These are phyloP conservation scores for Aspergillus japonicus DNA, from an alignment of 2,329 filamentous ascomycete genomes.

Conservation along the genomic window DNA sequence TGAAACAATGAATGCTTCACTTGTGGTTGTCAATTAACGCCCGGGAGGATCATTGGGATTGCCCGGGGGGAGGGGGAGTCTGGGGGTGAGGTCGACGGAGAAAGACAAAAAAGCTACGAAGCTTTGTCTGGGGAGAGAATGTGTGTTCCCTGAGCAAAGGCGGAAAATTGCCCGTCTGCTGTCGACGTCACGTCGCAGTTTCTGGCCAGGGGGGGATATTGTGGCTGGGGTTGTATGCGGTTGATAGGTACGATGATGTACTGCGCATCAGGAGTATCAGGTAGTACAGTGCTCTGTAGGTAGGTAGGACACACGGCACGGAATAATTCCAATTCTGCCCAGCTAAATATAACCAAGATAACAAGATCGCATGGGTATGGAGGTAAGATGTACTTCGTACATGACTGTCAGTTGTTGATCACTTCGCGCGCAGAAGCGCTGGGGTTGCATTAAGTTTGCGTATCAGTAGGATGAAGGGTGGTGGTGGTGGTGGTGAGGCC, in stretches of 20 bases:
- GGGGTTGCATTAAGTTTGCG: neutral
- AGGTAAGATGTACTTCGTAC: neutral
- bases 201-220: neutral
- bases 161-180: neutral
- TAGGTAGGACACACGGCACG: neutral
- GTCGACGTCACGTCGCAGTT: neutral
- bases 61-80: neutral
- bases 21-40: neutral
- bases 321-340: neutral
- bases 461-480: neutral
- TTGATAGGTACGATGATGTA: conserved; percentile 6
- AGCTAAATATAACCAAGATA: neutral
- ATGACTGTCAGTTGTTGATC: neutral
- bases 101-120: neutral
- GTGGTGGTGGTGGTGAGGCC: neutral
- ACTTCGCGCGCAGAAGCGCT: neutral
- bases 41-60: neutral
- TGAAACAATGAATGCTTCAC: neutral
- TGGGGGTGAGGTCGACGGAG: neutral
- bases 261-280: neutral
- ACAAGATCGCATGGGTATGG: neutral
- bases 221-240: conserved; percentile 4
- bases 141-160: neutral
- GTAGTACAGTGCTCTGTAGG: neutral
- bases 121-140: neutral